These are phyloP conservation scores for Xylaria curta DNA, from an alignment of 495 filamentous ascomycete species.

Conservation along the genomic window DNA sequence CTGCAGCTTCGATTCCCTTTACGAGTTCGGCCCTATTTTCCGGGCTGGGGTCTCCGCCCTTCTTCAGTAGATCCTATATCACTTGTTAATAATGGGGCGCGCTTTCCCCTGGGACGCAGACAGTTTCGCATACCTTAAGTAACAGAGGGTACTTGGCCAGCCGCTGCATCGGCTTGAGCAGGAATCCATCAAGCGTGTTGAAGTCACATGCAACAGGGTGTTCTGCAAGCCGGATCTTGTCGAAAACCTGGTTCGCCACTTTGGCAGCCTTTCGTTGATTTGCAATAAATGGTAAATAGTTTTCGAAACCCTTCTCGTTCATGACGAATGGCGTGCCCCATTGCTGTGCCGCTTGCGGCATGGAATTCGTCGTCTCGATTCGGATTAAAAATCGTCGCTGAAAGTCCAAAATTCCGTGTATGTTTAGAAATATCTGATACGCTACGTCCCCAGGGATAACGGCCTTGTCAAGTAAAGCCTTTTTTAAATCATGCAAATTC, in stretches of 20 bases:
- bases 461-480: constrained; percentile 83
- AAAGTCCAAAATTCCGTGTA: constrained; percentile 93
- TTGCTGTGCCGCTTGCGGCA: constrained; percentile 77
- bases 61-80: constrained; percentile 85
- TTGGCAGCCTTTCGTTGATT: constrained; percentile 80
- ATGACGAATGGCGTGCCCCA: constrained; percentile 88
- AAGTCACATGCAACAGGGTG: constrained; percentile 65
- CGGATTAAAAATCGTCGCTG: constrained; percentile 93
- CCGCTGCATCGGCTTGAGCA: constrained; percentile 95
- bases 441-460: constrained; percentile 87
- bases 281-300: constrained; percentile 95
- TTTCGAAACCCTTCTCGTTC: constrained; percentile 78
- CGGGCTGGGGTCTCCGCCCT: constrained; percentile 66
- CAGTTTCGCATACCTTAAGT: constrained; percentile 67
- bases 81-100: constrained; percentile 7
- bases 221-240: constrained; percentile 61
- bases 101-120: neutral
- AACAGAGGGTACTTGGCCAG: constrained; percentile 93
- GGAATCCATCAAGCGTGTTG: constrained; percentile 80
- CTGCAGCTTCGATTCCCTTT: constrained; percentile 75
- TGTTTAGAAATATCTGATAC: constrained; percentile 94
- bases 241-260: constrained; percentile 65
- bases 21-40: constrained; percentile 70
- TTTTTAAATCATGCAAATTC: constrained; percentile 91
- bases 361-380: constrained; percentile 91